Base-by-base conservation (phyloP, 2,329 filamentous ascomycete species). In the Atkinsonella hypoxylon region DNA sequence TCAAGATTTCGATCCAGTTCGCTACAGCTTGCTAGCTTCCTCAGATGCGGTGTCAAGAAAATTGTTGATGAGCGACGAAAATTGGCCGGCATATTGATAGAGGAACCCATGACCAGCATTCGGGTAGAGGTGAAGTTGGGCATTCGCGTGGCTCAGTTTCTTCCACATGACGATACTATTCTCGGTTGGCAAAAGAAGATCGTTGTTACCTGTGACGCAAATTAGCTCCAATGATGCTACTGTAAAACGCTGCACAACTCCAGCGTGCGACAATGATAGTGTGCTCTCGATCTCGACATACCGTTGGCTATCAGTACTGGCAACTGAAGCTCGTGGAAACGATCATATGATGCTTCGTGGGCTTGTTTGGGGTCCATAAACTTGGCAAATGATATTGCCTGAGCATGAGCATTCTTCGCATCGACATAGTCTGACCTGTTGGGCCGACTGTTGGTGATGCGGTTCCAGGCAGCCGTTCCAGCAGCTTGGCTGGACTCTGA, bases 281-380 rank as follows among this genome's bases (percentile, higher is more conserved):
- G 26, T 7, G 26, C 26, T 26, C 26, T 8, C 20, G 15, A 26
- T 26, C 18, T 15, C 36, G 32, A 56, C 64, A 58, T 57, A 68
- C 67, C 67, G 52, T 67, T 67, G n/a, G 64, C 63, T 48, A 70
- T 64, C 31, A 70, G 49, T 1, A 70, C 64, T 1, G 67, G 67
- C 45, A 69, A 55, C 31, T 54, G 53, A 31, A 70, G 58, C 57
- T 65, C 60, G 7, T 59, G 53, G 20, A 70, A 55, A 8, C 66
- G 56, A 41, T 63, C 54, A 48, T 64, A 70, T 2, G 64, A 65
- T 4, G 60, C 65, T 6, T 68, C 61, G 15, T 52, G 48, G 2
- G 64, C 62, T 44, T 61, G 54, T 12, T 62, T 63, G 1, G 59
- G 61, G 45, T 68, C 63, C 59, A 62, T 67, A 47, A 67, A 69